Conservation (phyloP, 2,329 filamentous ascomycete species). For the Pestalotiopsis sp. region DNA sequence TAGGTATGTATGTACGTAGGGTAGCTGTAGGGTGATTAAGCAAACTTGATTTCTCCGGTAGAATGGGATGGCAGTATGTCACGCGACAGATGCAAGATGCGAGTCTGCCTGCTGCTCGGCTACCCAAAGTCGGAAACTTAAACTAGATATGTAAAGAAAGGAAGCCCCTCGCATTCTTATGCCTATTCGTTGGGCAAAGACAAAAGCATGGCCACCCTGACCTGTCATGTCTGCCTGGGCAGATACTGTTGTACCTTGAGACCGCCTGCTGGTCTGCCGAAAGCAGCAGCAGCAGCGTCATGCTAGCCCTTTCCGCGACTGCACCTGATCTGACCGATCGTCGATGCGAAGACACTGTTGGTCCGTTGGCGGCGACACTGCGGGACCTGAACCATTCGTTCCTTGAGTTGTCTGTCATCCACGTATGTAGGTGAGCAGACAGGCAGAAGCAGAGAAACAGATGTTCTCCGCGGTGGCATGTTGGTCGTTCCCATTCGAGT, state of each 20-base stretch:
- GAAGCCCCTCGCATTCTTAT: not conserved
- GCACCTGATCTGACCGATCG: not conserved
- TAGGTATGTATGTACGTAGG: not conserved
- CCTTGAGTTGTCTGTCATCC: not conserved
- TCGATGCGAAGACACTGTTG: not conserved
- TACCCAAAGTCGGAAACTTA: not conserved
- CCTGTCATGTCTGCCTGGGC: not conserved
- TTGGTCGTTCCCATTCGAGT: not conserved
- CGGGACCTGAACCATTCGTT: not conserved
- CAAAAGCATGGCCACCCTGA: not conserved
- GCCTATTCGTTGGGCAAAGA: not conserved
- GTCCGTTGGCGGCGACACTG: not conserved
- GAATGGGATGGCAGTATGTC: not conserved
- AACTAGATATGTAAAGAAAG: not conserved
- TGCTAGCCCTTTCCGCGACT: not conserved
- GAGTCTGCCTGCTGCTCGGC: not conserved
- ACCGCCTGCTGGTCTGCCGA: not conserved
- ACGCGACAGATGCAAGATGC: not conserved
- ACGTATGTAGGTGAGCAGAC: too few species aligned
- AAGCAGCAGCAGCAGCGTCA: not conserved
- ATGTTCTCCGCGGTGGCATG: not conserved
- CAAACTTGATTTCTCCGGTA: not conserved
- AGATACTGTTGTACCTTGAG: not conserved
- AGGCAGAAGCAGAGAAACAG: not conserved
- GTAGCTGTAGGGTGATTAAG: not conserved